Evolutionary conservation across 2,329 filamentous ascomycete genomes (phyloP), one percentile per base, ranked within the genome.

Genomic region (Ilyonectria sp.): DNA sequence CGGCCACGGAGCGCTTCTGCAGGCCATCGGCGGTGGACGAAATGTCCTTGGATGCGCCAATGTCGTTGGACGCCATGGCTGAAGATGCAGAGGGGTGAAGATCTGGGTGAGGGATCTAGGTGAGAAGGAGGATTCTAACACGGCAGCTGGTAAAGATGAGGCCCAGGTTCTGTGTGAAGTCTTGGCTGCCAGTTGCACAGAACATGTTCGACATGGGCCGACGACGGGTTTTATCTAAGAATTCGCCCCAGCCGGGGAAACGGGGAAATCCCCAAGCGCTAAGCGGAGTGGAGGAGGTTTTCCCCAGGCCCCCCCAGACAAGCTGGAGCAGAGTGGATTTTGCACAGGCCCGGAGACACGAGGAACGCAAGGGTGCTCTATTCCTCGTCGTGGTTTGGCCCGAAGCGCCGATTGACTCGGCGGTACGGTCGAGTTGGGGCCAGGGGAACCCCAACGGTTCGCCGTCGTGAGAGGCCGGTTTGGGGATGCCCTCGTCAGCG

Each of bases 1-100:
- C 65, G 17, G 67, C 68, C n/a, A 69, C 19, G 2, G 70, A 68
- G 19, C 65, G 59, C 60, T 74, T 74, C 31, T 63, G 67, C 15
- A 66, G 26, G 2, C 69, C 57, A 37, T 71, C 53, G 40, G 29
- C n/a, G 50, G n/a, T 40, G 5, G 58, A n/a, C 26, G 33, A 17
- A 26, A 62, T 54, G 35, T 57, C 59, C 53, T 56, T 67, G 53
- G 59, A 58, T 10, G 40, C 23, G 21, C 23, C 35, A 17, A 63
- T 56, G 46, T 49, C 49, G 15, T 49, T 31, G 4, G 67, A 64
- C 49, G 69, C 31, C 71, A 71, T 71, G 31, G 52, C 47, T 46
- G 8, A 11, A 44, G 35, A 13, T 9, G 33, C 6, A 26, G 11
- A 4, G 11, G 23, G 29, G 33, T n/a, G 26, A 21, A n/a, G 29